Evolutionary conservation across 192 early-diverging fungal genomes (phyloP).

Genomic region (Podila verticillata): DNA sequence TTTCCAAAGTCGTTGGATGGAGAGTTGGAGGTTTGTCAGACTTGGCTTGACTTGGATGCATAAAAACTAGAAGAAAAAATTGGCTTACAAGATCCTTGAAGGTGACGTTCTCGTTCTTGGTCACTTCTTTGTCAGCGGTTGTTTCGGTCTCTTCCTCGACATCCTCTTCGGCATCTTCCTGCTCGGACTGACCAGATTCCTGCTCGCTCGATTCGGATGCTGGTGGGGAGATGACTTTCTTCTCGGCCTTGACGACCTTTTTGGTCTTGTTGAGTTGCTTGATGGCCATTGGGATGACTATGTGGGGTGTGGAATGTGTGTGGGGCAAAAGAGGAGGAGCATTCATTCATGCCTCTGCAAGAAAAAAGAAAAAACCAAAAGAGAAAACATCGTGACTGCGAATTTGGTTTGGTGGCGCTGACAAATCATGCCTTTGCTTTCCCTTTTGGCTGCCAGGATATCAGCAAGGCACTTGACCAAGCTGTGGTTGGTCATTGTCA

Average conservation of each 20-base stretch:
- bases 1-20: not conserved
- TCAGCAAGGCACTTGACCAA: too few species aligned
- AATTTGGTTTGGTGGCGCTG: too few species aligned
- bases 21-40: not conserved
- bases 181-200: not conserved
- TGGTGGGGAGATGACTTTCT: conserved; percentile 1
- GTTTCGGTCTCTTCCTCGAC: not conserved
- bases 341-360: too few species aligned
- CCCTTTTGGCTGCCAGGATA: too few species aligned
- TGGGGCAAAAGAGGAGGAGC: too few species aligned
- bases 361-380: too few species aligned
- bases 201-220: not conserved
- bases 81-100: conserved; percentile 45
- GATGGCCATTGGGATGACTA: too few species aligned
- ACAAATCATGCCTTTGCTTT: too few species aligned
- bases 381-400: too few species aligned
- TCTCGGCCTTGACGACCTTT: not conserved
- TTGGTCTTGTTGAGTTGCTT: not conserved
- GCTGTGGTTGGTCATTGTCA: too few species aligned
- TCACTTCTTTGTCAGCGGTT: not conserved
- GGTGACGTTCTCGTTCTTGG: conserved; percentile 13
- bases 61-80: not conserved
- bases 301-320: too few species aligned
- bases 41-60: not conserved
- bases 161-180: not conserved